Evolutionary conservation across 768 basidiomycete species (phyloP).

Genomic region (Suillus fuscotomentosus): DNA sequence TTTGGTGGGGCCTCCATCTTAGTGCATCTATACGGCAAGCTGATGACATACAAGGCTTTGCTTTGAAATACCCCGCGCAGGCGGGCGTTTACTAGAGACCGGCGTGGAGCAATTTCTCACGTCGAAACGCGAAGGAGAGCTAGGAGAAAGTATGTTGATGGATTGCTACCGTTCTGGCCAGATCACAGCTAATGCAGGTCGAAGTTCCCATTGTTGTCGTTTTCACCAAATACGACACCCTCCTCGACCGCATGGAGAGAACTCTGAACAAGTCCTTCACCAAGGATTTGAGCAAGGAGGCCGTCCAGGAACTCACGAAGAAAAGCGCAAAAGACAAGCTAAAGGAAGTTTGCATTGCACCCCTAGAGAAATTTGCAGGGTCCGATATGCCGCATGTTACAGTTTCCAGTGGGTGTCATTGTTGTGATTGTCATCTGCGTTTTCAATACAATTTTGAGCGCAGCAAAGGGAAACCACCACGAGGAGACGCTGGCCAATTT

Average conservation of each 20-base stretch:
- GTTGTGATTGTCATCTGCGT: neutral
- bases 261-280: neutral
- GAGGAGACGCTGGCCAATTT: neutral
- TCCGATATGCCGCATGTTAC: neutral
- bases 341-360: neutral
- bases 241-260: neutral
- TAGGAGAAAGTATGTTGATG: neutral
- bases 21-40: neutral
- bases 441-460: neutral
- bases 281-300: neutral
- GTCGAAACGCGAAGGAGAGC: neutral
- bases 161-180: neutral
- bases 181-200: neutral
- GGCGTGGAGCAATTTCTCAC: neutral
- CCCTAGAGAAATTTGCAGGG: neutral
- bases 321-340: neutral
- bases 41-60: neutral
- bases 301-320: neutral
- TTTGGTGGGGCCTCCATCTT: neutral
- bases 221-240: neutral
- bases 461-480: neutral
- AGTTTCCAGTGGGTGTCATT: neutral
- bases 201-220: neutral
- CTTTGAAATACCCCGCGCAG: neutral
- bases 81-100: neutral